Percentiles rank a stretch among this genome's conserved stretches.
These are phyloP conservation scores for Opeltia flavorubescens DNA, from an alignment of 495 filamentous ascomycete species.

Conservation along the genomic window DNA sequence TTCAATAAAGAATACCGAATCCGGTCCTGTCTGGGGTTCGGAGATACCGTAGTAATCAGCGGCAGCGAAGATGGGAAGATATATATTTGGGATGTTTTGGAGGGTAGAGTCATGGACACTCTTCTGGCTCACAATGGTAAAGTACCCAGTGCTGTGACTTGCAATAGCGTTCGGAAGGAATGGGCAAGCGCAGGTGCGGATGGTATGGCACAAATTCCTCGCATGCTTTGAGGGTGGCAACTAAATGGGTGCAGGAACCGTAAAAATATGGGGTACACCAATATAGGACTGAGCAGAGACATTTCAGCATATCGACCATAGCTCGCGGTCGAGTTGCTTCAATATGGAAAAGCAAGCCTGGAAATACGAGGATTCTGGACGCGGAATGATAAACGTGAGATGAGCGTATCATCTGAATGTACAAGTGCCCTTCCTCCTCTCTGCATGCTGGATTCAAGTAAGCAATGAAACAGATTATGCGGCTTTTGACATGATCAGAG, in stretches of 20 bases:
- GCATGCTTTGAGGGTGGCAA: not conserved
- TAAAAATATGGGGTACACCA: slow-evolving; percentile 16
- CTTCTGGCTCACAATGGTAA: slow-evolving; percentile 45
- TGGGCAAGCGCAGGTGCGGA: slow-evolving; percentile 51
- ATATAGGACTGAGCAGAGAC: no score
- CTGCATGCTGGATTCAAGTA: no score
- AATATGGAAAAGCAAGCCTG: no score
- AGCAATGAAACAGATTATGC: no score
- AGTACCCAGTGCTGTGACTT: slow-evolving; percentile 52
- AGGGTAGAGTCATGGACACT: slow-evolving; percentile 49
- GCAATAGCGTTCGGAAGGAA: slow-evolving; percentile 54
- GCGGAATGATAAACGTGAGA: no score
- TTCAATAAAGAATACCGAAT: slow-evolving; percentile 57
- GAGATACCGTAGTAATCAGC: slow-evolving; percentile 63
- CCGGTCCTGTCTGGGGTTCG: slow-evolving; percentile 55
- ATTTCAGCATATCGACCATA: no score
- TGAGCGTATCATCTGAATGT: no score
- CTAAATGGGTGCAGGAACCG: slow-evolving; percentile 10
- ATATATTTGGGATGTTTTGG: slow-evolving; percentile 83
- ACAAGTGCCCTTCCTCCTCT: no score
- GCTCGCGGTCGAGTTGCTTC: no score
- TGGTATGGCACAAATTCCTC: slow-evolving; percentile 23
- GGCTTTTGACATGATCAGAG: no score
- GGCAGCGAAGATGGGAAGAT: slow-evolving; percentile 71
- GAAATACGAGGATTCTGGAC: no score